Evolutionary conservation across 2,329 filamentous ascomycete species (phyloP), one percentile per base, ranked within the genome.

Genomic region (Fusarium nodosum): DNA sequence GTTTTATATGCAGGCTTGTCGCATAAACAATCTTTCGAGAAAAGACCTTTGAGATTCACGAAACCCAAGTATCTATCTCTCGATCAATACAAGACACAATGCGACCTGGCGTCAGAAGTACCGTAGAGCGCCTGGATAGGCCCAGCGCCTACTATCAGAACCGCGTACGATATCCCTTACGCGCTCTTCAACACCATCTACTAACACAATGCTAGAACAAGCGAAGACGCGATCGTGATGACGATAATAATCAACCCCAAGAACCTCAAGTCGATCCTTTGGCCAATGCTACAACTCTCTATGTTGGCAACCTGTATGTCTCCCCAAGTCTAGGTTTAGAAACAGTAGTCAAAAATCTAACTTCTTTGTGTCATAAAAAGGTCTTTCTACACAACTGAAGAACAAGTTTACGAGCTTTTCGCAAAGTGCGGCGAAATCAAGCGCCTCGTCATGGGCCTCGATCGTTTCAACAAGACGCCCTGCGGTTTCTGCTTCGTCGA

Each of bases 401-500:
- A 99, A 82, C 96, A 99, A 79, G 97, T 99, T 64, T 95, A 98
- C 81, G 95, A 98, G 81, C 89, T 97, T 48, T 97, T 97, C 80
- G 90, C 91, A 63, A 97, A 97, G 86, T 95, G 94, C 81, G 96
- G 96, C 76, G 96, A 98, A 84, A 97, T 99, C 82, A 99, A 99
- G 83, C 93, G 96, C 30, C 88, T 99, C 48, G 89, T 99, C 71
- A 99, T 99, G 96, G 96, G 96, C 51, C 89, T 99, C 54, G 96
- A 99, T 79, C 91, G 96, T 60, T 97, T 96, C 85, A 92, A 92
- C 81, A 99, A 99, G 84, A 99, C 96, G 1, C 96, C 96, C 2
- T 99, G 96, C 81, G 96, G 96, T 41, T 99, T 99, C 86, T 99
- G 96, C 85, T 99, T 99, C 78, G 96, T 99, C 76, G 96, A 99